Base-by-base conservation (phyloP, 2,329 filamentous ascomycete genomes). In the Fusarium camptoceras region DNA sequence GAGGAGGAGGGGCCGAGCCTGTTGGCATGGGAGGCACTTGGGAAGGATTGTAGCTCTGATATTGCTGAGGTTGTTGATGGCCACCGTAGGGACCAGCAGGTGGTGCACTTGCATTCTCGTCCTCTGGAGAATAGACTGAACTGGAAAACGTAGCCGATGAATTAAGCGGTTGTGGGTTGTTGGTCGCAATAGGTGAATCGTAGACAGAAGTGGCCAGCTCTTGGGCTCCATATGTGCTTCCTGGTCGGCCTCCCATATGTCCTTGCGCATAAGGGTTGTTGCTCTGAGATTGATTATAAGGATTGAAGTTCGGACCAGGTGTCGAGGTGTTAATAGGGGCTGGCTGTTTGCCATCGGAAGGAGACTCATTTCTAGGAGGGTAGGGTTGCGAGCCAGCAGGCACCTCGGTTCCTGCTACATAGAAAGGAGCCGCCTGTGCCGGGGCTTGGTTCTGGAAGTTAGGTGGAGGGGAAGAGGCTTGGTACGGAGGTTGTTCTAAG, bases 131-230 rank as follows among this genome's bases (percentile, higher is more conserved):
- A 73, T 86, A 85, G 30, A 81, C 81, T 1, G 84, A 84, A 43
- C 82, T 82, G 5, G 83, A 80, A 71, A 83, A 87, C 3, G 83
- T 80, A 24, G 80, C 79, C 18, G 79, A 77, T 46, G 81, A 81
- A 67, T 76, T 80, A 30, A 49, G 63, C 30, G 58, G 63, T 20
- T 66, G 63, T 43, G 82, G 81, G 75, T 84, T 85, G 76, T 86
- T 84, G 8, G 84, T 78, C 15, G 84, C 87, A 41, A 92, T 85
- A 43, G 92, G 92, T 6, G 91, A 92, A 78, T 94, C 91, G 75
- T 94, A 94, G 12, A 88, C 88, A 2, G 91, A 92, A 1, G 92
- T 94, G 27, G 92, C 91, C 48, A 95, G 83, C 80, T 95, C 92
- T 79, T 94, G 92, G 1, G 92, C 88, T 28, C 90, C 89, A 73